Percentiles rank a stretch among this genome's conserved stretches.
Conservation (phyloP, 2,329 filamentous ascomycete genomes). For the Coniella lustricola region DNA sequence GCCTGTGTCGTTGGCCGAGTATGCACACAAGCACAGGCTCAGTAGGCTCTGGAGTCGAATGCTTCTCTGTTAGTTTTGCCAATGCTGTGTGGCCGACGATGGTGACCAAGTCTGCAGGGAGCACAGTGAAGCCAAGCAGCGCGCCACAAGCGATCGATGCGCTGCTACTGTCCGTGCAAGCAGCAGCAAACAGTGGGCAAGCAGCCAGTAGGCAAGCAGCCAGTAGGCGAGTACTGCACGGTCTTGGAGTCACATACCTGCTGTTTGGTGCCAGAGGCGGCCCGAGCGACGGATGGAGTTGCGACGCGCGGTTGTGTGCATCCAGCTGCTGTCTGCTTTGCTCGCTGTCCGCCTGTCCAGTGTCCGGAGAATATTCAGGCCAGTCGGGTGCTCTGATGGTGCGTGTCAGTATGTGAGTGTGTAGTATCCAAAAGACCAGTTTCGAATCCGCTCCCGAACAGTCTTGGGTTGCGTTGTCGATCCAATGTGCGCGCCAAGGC, state of each 20-base stretch:
- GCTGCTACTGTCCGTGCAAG: too few relatives aligned
- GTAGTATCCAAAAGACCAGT: not conserved
- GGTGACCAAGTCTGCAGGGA: not conserved
- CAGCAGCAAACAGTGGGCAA: too few relatives aligned
- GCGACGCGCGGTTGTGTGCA: too few relatives aligned
- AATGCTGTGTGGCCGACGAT: slow-evolving; percentile 1
- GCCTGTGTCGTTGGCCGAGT: too few relatives aligned
- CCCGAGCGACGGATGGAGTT: too few relatives aligned
- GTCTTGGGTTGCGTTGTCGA: not conserved
- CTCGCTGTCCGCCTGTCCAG: too few relatives aligned
- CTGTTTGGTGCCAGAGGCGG: too few relatives aligned
- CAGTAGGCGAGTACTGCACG: too few relatives aligned
- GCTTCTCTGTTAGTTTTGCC: slow-evolving; percentile 6
- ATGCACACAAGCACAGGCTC: not conserved
- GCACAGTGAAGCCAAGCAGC: not conserved
- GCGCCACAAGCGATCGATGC: not conserved
- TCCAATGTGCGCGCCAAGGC: not conserved
- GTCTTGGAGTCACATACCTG: too few relatives aligned
- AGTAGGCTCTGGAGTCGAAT: not conserved
- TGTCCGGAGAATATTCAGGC: too few relatives aligned
- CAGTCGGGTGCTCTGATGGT: not conserved
- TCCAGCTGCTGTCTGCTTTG: too few relatives aligned
- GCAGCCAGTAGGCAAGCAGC: too few relatives aligned
- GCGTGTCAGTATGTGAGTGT: not conserved
- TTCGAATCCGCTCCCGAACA: not conserved